Evolutionary conservation across 768 basidiomycete genomes (phyloP).

Genomic region (Wakefieldia striispora): DNA sequence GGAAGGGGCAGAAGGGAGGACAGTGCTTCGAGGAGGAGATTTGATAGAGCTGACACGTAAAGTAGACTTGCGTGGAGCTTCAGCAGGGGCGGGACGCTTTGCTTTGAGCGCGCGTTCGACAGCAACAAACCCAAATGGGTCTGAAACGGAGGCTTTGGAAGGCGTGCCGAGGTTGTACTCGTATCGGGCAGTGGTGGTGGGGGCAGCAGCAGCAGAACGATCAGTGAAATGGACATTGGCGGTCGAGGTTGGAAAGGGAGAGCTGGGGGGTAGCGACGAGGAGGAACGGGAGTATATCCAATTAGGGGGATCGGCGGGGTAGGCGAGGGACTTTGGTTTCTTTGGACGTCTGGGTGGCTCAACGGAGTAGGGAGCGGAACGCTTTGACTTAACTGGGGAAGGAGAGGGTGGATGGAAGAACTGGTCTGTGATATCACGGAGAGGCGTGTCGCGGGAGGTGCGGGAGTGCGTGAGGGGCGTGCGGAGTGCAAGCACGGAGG

Average conservation of each 20-base stretch:
- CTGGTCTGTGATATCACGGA: constrained; percentile 34
- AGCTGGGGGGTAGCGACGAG: constrained; percentile 36
- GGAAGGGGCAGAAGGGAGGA: constrained; percentile 17
- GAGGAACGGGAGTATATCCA: constrained; percentile 25
- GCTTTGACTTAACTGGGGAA: constrained; percentile 27
- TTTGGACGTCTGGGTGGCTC: constrained; percentile 33
- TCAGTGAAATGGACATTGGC: constrained; percentile 7
- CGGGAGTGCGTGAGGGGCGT: constrained; percentile 25
- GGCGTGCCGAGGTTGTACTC: constrained; percentile 24
- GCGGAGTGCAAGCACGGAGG: constrained; percentile 16
- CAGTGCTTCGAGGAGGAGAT: constrained; percentile 20
- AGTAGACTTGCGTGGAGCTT: constrained; percentile 6
- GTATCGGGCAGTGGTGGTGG: constrained; percentile 8
- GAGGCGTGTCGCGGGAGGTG: constrained; percentile 19
- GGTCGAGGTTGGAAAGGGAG: constrained; percentile 28
- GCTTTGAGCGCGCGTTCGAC: constrained; percentile 50
- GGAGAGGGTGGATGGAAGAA: constrained; percentile 35
- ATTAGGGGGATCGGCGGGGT: constrained; percentile 32
- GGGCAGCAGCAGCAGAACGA: background rate
- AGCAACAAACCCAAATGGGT: constrained; percentile 59
- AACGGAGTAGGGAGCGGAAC: constrained; percentile 3
- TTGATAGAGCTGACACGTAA: constrained; percentile 12
- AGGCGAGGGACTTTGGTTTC: constrained; percentile 31
- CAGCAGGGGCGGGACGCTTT: constrained; percentile 29
- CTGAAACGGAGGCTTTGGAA: constrained; percentile 35